A percentile compares a stretch with the other conserved stretches of the same genome.
These are phyloP conservation scores for Gloeopeniophorella convolvens DNA, from an alignment of 768 basidiomycete genomes.

Conservation along the genomic window DNA sequence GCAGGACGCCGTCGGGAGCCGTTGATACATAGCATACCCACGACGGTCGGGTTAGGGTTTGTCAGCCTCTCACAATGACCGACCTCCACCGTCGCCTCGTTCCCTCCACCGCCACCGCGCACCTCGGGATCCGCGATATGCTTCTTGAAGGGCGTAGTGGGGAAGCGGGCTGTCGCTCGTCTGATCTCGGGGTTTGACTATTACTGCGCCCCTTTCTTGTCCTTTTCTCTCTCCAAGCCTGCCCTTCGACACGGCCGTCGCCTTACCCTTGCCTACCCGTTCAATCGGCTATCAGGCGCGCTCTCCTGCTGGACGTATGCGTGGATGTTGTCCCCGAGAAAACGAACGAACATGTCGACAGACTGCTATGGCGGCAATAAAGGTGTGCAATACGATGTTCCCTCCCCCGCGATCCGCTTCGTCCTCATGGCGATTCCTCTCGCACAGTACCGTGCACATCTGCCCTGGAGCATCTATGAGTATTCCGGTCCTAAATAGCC, in stretches of 20 bases:
- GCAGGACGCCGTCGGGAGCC: no score
- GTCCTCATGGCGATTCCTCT: no score
- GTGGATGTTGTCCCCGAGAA: constrained; percentile 99
- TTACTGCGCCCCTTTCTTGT: no score
- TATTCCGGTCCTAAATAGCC: no score
- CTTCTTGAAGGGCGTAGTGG: constrained; percentile 92
- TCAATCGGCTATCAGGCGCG: constrained; percentile 49
- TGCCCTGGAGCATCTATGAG: constrained; percentile 55
- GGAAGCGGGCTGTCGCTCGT: constrained; percentile 90
- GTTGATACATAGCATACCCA: background rate
- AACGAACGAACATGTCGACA: constrained; percentile 90
- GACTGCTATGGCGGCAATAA: constrained; percentile 94
- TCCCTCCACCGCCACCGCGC: constrained; percentile 41
- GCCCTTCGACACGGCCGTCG: no score
- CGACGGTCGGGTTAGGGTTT: background rate
- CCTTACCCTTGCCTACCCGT: background rate
- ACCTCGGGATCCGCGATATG: constrained; percentile 82
- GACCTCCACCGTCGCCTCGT: constrained; percentile 32
- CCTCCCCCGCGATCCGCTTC: no score
- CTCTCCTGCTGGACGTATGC: constrained; percentile 95
- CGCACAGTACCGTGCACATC: constrained; percentile 70
- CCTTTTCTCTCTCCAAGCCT: no score
- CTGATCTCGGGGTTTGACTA: constrained; percentile 31
- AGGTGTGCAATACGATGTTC: constrained; percentile 52
- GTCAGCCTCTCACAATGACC: constrained; percentile 22